A percentile compares a stretch with the other conserved stretches of the same genome.
These are phyloP conservation scores for Trametes cubensis DNA, from an alignment of 768 basidiomycete genomes.

Conservation along the genomic window DNA sequence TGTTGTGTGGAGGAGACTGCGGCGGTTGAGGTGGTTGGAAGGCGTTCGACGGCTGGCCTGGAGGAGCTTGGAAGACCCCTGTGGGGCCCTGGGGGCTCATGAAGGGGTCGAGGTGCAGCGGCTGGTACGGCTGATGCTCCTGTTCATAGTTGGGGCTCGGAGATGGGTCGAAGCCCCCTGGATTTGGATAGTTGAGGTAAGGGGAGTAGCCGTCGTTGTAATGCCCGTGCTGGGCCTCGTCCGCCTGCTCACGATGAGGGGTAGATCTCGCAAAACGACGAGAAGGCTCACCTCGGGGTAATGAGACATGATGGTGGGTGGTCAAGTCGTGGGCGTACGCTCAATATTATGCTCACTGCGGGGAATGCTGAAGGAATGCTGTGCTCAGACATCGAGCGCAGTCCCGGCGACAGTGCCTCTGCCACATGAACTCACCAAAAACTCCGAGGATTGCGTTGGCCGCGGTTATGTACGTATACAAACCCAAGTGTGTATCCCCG, in stretches of 20 bases:
- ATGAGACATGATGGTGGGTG: conserved; percentile 40
- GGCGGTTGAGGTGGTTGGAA: conserved; percentile 28
- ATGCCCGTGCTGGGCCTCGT: conserved; percentile 62
- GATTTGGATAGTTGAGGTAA: conserved; percentile 40
- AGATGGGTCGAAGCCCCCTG: conserved; percentile 34
- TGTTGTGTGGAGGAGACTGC: conserved; percentile 23
- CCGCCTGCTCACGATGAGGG: conserved; percentile 44
- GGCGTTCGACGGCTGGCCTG: conserved; percentile 14
- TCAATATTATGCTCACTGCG: conserved; percentile 11
- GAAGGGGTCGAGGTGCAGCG: conserved; percentile 45
- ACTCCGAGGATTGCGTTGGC: neutral
- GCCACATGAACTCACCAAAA: conserved; percentile 13
- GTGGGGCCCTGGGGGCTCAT: conserved; percentile 34
- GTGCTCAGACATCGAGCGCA: conserved; percentile 10
- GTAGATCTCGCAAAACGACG: neutral
- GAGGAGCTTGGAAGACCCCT: conserved; percentile 23
- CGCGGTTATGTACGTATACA: neutral
- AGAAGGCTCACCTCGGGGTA: conserved; percentile 42
- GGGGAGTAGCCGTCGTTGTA: conserved; percentile 71
- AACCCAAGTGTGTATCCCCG: too few species aligned
- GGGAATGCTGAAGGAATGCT: conserved; percentile 18
- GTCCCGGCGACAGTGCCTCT: neutral
- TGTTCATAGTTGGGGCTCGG: conserved; percentile 40
- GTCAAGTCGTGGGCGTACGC: neutral
- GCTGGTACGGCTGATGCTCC: conserved; percentile 38